Conservation (phyloP, 306 rosid species). For the Lupinus albus region DNA sequence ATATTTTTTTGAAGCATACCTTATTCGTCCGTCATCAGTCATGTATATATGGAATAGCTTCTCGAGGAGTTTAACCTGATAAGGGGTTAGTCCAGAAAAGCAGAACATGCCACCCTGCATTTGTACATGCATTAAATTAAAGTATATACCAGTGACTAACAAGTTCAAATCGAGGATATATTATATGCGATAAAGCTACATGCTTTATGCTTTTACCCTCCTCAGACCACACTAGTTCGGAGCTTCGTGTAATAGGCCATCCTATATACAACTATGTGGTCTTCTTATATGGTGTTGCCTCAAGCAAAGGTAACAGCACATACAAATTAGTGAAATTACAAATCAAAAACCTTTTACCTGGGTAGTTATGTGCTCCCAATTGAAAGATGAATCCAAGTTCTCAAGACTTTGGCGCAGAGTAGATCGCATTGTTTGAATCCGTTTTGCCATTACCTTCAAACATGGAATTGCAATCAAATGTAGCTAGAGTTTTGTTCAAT, state of each 20-base stretch:
- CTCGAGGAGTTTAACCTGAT: conserved; percentile 50
- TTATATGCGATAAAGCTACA: too few relatives aligned
- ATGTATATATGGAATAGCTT: conserved; percentile 36
- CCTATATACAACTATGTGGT: neutral
- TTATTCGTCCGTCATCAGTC: conserved; percentile 47
- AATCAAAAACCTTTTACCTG: conserved; percentile 52
- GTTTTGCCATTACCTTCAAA: conserved; percentile 72
- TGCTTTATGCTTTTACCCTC: too few relatives aligned
- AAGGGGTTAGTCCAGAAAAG: conserved; percentile 75
- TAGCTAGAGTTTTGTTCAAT: neutral
- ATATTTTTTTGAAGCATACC: conserved; percentile 50
- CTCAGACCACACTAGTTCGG: too few relatives aligned
- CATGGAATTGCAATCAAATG: conserved; percentile 11
- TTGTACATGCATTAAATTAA: conserved; percentile 22
- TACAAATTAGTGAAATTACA: neutral
- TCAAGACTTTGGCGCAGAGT: conserved; percentile 58
- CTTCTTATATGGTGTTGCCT: conserved; percentile 13
- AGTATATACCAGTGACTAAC: too few relatives aligned
- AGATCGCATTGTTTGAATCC: conserved; percentile 69
- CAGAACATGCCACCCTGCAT: conserved; percentile 84
- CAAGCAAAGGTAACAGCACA: neutral
- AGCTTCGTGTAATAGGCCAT: too few relatives aligned
- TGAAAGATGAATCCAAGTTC: conserved; percentile 61
- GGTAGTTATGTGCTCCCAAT: conserved; percentile 77
- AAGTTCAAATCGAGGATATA: too few relatives aligned